These are phyloP conservation scores for Sanghuangporus sanghuang DNA, from an alignment of 1,284 basidiomycete genomes.

Conservation along the genomic window DNA sequence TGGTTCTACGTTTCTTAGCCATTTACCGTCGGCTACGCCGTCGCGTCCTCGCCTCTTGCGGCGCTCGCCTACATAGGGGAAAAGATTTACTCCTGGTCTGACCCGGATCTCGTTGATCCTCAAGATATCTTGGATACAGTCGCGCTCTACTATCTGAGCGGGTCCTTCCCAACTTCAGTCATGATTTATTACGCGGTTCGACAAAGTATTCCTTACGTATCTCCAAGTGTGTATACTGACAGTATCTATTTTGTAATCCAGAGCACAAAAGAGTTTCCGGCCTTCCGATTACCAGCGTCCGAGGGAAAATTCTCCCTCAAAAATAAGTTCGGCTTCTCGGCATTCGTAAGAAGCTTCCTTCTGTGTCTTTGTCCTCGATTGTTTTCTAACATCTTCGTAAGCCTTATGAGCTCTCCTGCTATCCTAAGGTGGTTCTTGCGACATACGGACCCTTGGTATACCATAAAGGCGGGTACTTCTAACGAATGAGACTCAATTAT, in stretches of 20 bases:
- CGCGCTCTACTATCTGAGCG: constrained; percentile 22
- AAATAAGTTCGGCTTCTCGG: constrained; percentile 20
- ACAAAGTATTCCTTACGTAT: neutral
- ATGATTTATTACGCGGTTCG: constrained; percentile 22
- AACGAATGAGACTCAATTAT: neutral
- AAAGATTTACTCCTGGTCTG: constrained; percentile 23
- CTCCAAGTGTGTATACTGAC: neutral
- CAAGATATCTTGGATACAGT: constrained; percentile 21
- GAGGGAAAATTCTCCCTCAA: constrained; percentile 13
- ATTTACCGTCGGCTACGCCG: constrained; percentile 22
- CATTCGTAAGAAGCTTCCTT: constrained; percentile 13
- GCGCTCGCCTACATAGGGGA: constrained; percentile 23
- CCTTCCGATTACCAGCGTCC: neutral
- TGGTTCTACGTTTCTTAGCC: constrained; percentile 14
- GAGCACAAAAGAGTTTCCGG: constrained; percentile 9
- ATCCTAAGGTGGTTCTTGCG: constrained; percentile 14
- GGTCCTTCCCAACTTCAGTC: constrained; percentile 21
- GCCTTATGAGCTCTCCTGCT: constrained; percentile 21
- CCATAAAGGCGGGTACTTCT: constrained; percentile 16
- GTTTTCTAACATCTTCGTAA: neutral
- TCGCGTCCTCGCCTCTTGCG: constrained; percentile 20
- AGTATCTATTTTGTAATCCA: neutral
- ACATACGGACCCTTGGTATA: constrained; percentile 17
- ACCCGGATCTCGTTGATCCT: constrained; percentile 17
- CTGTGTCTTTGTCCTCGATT: neutral